Evolutionary conservation across 371 early-diverging fungal species (phyloP), one percentile per base, ranked within the genome.

Genomic region (Entomophthora muscae): DNA sequence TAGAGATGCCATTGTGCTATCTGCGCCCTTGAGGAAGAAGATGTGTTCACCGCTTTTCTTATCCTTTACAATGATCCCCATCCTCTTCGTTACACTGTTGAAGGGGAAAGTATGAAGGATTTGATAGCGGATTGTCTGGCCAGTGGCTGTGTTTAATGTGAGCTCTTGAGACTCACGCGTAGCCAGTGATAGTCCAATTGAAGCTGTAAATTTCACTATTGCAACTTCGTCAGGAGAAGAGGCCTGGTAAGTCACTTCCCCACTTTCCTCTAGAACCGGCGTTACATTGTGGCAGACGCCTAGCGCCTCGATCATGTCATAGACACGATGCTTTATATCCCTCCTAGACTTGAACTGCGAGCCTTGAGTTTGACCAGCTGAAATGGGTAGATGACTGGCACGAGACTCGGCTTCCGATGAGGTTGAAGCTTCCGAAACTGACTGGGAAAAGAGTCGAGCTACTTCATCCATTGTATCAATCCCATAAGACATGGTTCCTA

Each of bases 221-320:
- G 99, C 99, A 1, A 98, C 85, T 72, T 99, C 99, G 75, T 99
- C 99, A 5, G 99, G 99, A 31, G 93, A 92, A n/a, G 96, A 88
- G 0, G 99, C 98, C 72, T 98, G 98, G 70, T 97, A 98, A 13
- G 84, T 76, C 59, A 78, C 72, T 23, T 66, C 67, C 26, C 75
- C 80, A 65, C 75, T 72, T 1, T 78, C 70, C 29, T 76, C 79
- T 5, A 74, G 71, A 0, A 80, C 79, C 2, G 88, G 88, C 32
- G 81, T 80, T 53, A 93, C 98, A 72, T 91, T 95, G 69, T 98
- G 95, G 67, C 98, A 98, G 1, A 95, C 66, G 13, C 89, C 87
- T 22, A 98, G 72, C 0, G 91, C 90, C 66, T 88, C 85, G 0
- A 91, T 84, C 64, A 95, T 81, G 62, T 93, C 92, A 33, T 77